A percentile compares a stretch with the other conserved stretches of the same genome.
phyloP scores from a whole-genome alignment of 2,329 filamentous ascomycete species.

The Cladophialophora exuberans region DNA sequence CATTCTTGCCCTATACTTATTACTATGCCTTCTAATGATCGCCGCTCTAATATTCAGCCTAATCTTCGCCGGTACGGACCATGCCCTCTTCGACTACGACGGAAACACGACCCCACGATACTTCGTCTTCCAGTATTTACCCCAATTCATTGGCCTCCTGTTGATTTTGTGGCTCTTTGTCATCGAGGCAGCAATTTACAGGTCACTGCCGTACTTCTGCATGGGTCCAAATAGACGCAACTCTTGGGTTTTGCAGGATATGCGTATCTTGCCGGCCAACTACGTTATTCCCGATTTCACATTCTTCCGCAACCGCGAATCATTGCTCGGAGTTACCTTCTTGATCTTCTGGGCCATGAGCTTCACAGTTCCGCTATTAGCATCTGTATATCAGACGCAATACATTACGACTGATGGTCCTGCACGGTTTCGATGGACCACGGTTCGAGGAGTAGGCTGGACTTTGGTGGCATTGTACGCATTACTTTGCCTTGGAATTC shows the following conservation, averaged over 20 bases:
- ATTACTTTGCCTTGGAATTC: constrained; percentile 62
- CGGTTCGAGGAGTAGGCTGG: constrained; percentile 79
- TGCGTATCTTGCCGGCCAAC: constrained; percentile 62
- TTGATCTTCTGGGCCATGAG: constrained; percentile 75
- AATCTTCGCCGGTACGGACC: constrained; percentile 64
- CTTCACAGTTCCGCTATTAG: constrained; percentile 80
- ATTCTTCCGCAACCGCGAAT: constrained; percentile 71
- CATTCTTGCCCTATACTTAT: constrained; percentile 64
- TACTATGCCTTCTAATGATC: constrained; percentile 70
- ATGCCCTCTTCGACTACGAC: constrained; percentile 70
- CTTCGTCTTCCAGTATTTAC: constrained; percentile 84
- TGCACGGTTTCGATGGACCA: constrained; percentile 75
- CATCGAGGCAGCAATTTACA: constrained; percentile 72
- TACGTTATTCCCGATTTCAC: constrained; percentile 70
- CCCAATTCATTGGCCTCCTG: constrained; percentile 72
- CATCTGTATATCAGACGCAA: constrained; percentile 71
- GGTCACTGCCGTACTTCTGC: constrained; percentile 76
- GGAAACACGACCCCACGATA: constrained; percentile 73
- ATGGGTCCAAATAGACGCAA: constrained; percentile 55
- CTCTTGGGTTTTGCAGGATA: constrained; percentile 65
- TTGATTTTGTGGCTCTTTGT: constrained; percentile 78
- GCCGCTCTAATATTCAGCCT: constrained; percentile 73
- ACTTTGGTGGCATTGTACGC: constrained; percentile 74
- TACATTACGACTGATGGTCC: constrained; percentile 62
- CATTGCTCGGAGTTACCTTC: constrained; percentile 67